A percentile compares a stretch with the other conserved stretches of the same genome.
phyloP scores from a whole-genome alignment of 1,284 basidiomycete genomes.

The Rhodotorula sp. region DNA sequence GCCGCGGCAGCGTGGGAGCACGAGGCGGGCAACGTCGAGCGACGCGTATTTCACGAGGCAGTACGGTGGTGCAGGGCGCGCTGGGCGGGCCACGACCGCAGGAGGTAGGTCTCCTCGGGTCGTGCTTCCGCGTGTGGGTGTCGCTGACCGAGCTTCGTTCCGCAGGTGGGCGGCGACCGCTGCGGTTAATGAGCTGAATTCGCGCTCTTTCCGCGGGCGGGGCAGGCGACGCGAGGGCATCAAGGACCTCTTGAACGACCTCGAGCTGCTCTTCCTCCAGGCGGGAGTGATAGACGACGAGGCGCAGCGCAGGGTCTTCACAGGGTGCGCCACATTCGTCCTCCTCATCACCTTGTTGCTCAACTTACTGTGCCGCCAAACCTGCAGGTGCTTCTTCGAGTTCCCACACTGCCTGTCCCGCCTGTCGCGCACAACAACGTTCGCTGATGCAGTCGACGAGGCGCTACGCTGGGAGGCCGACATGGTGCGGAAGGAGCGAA shows the following conservation, averaged over 20 bases:
- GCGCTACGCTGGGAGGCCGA: slow-evolving; percentile 1
- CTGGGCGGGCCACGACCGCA: background rate
- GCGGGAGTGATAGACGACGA: slow-evolving; percentile 1
- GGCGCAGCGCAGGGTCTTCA: background rate
- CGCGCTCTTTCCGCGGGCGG: background rate
- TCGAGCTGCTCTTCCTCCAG: slow-evolving; percentile 14
- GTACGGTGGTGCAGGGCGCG: slow-evolving; percentile 1
- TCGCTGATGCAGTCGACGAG: background rate
- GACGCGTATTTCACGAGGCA: background rate
- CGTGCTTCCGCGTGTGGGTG: too few species aligned
- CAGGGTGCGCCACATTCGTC: background rate
- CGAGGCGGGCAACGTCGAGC: background rate
- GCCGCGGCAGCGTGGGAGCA: slow-evolving; percentile 4
- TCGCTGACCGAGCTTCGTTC: background rate
- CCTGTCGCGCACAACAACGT: background rate
- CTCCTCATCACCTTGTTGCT: too few species aligned
- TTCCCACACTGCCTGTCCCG: background rate
- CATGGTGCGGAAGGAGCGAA: slow-evolving; percentile 9
- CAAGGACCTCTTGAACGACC: slow-evolving; percentile 14
- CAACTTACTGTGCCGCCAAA: background rate
- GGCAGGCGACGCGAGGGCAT: background rate
- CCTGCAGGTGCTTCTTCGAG: background rate
- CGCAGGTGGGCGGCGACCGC: background rate
- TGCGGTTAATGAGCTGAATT: background rate
- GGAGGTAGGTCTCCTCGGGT: background rate